Base-by-base conservation (phyloP, 2,329 filamentous ascomycete genomes). In the Aspergillus felis region DNA sequence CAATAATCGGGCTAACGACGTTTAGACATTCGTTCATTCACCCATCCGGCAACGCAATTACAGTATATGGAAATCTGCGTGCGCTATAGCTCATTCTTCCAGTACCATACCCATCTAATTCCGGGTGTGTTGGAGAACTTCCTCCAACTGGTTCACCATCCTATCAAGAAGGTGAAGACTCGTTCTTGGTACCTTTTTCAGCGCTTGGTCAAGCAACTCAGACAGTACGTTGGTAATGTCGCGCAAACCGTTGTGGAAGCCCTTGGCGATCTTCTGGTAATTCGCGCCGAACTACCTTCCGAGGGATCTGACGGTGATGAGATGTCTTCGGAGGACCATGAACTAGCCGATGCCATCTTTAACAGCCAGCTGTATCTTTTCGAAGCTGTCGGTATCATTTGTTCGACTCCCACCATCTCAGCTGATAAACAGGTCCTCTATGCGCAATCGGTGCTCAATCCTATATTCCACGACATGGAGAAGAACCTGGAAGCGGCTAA, bases 41-140 rank as follows among this genome's bases (percentile, higher is more conserved):
- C 88, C 17, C 94, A 97, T 71, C 93, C 94, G 1, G 91, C 92
- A 17, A 92, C 97, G 53, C 86, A 97, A 62, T 81, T 99, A 24
- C 92, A 97, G 76, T 99, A 96, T 71, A 97, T 99, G 92, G 94
- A 99, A 74, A 96, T 96, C 38, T 96, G 92, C 73, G 92, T 96
- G 55, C 88, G 94, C 52, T 99, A 99, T 76, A 90, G 88, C 71
- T 85, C 87, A 28, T 96, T 97, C 74, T 97, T 99, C 71, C 92
- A 97, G 70, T 86, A 86, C 56, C 90, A 96, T 69, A 82, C 87
- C 29, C 81, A 88, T 24, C 87, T 91, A 59, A 95, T 97, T 51
- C 90, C 91, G 1, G 88, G 87, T 62, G 91, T 94, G 1, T 81
- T 99, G 46, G 92, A 97, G 68, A 92, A 89, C 70, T 97, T 99